Conservation (phyloP, 148 eudicot genomes). For the Pharnaceum exiguum region DNA sequence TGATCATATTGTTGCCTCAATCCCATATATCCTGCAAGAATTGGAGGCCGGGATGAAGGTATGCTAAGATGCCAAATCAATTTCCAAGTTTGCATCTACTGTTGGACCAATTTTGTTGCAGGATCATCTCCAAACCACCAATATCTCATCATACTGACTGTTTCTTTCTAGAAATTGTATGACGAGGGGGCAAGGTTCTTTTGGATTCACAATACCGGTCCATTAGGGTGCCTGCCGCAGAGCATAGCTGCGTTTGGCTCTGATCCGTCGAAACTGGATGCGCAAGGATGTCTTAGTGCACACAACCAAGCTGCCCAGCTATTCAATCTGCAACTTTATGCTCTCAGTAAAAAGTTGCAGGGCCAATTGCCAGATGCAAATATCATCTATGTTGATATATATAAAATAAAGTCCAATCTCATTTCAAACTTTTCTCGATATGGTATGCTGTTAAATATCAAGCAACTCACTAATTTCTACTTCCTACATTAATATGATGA, state of each 20-base stretch:
- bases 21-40: constrained; percentile 64
- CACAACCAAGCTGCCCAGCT: constrained; percentile 89
- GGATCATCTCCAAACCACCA: too few relatives aligned
- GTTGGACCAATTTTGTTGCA: too few relatives aligned
- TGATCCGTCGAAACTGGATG: constrained; percentile 69
- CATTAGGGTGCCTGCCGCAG: constrained; percentile 85
- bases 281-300: constrained; percentile 63
- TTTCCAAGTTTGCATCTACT: not conserved
- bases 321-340: constrained; percentile 80
- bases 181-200: constrained; percentile 80
- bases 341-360: constrained; percentile 62
- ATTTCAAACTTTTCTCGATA: constrained; percentile 73
- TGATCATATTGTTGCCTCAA: constrained; percentile 79
- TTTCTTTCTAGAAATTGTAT: constrained; percentile 48
- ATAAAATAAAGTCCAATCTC: constrained; percentile 71
- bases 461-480: not conserved
- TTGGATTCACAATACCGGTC: constrained; percentile 97
- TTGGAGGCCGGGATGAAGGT: constrained; percentile 83
- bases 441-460: constrained; percentile 41
- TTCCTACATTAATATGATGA: not conserved
- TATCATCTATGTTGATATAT: constrained; percentile 72
- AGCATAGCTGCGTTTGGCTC: constrained; percentile 67
- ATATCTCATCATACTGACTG: not conserved
- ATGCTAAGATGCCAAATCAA: not conserved
- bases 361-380: constrained; percentile 63